Percentiles rank a stretch among this genome's conserved stretches.
Conservation (phyloP, 75 land plant species). For the Gnetum montanum region DNA sequence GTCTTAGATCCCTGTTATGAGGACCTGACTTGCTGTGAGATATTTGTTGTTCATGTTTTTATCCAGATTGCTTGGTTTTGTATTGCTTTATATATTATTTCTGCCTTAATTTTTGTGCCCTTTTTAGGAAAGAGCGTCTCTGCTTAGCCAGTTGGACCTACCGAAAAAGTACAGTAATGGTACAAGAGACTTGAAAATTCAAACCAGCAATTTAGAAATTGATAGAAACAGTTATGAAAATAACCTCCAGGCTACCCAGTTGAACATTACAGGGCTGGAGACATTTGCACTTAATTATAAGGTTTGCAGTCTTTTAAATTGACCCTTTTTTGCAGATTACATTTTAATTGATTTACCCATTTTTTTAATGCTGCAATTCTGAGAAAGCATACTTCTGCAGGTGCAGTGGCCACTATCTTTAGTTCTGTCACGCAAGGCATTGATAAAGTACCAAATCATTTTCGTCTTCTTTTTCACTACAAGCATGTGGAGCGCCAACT, state of each 20-base stretch:
- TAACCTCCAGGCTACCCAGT: conserved; percentile 29
- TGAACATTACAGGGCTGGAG: conserved; percentile 81
- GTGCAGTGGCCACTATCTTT: conserved; percentile 94
- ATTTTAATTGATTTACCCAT: not conserved
- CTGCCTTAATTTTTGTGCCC: too few species aligned
- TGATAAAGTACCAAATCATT: conserved; percentile 92
- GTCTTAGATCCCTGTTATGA: conserved; percentile 91
- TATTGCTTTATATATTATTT: too few species aligned
- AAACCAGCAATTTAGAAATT: conserved; percentile 12
- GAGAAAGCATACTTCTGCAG: conserved; percentile 24
- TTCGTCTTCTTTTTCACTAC: conserved; percentile 91
- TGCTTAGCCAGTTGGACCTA: conserved; percentile 34
- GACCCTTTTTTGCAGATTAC: not conserved
- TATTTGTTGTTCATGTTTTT: too few species aligned
- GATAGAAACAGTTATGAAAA: conserved; percentile 10
- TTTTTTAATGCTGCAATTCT: conserved; percentile 5
- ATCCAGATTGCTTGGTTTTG: not conserved
- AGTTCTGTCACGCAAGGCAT: conserved; percentile 83
- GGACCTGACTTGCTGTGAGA: conserved; percentile 90
- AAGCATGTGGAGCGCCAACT: conserved; percentile 93
- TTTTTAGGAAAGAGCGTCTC: conserved; percentile 64
- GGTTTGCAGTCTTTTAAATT: conserved; percentile 26
- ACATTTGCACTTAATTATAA: conserved; percentile 91
- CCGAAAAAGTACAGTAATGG: conserved; percentile 30
- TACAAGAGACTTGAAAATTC: conserved; percentile 2